Evolutionary conservation across 2,329 filamentous ascomycete species (phyloP), one percentile per base, ranked within the genome.

Genomic region (Claviceps digitariae): DNA sequence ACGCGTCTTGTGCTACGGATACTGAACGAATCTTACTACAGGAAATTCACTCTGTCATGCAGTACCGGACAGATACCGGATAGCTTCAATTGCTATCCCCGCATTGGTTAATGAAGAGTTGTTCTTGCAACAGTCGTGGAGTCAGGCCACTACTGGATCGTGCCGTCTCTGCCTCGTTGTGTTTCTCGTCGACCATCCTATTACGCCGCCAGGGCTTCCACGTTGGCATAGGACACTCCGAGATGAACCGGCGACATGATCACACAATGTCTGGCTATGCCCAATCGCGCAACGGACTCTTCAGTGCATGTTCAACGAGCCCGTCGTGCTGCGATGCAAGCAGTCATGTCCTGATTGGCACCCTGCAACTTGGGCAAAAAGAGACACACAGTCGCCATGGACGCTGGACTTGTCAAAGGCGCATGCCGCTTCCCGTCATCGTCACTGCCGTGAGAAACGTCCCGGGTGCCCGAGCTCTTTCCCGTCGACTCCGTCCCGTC

Each of bases 401-500:
- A 46, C 40, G 21, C 12, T 43, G 40, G 2, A 43, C 23, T 21
- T 43, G 17, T 15, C 34, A 25, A 38, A 13, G 43, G 15, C 50
- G 29, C 43, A 52, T 52, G 43, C 27, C 41, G 50, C 50, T 27
- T 47, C 43, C 50, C 50, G 44, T 41, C 44, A 52, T 47, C 17
- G 50, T 41, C 13, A 29, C 50, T 21, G 50, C 41, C 29, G 50
- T 47, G 12, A 27, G 41, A 53, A 45, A 36, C 45, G 12, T 23
- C 48, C 21, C 23, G 23, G 25, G 34, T 25, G 41, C 34, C 48
- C 48, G 52, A 40, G 43, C 48, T 25, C 52, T 45, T 34, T 31
- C 45, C 44, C 27, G 34, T 38, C 34, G 15, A 38, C 23, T 27
- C 27, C 29, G n/a, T 49, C 20, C 52, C 52, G 40, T 46, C 52